Evolutionary conservation across 225 moss, liverwort and hornwort genomes (phyloP).

Genomic region (Pleurozium schreberi): DNA sequence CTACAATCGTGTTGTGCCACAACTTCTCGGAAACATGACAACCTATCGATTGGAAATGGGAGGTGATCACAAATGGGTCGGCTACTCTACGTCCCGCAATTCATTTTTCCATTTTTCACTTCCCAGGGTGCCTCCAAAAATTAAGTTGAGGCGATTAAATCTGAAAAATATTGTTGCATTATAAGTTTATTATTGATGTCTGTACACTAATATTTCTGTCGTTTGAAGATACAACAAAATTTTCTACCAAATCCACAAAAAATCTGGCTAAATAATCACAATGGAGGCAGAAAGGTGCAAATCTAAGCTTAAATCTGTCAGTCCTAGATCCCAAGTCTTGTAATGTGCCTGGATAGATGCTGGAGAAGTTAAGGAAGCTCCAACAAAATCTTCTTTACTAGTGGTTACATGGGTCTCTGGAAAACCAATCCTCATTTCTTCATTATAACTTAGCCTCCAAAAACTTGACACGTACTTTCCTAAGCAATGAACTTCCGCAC

Average conservation of each 20-base stretch:
- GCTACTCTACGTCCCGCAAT: no score
- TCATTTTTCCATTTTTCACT: not conserved
- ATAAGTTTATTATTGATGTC: no score
- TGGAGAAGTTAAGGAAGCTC: not conserved
- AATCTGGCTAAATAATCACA: not conserved
- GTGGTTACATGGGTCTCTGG: not conserved
- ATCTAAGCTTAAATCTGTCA: not conserved
- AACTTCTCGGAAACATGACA: no score
- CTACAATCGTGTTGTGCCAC: no score
- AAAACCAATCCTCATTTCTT: not conserved
- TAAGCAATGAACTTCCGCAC: not conserved
- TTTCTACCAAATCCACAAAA: not conserved
- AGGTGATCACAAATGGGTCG: no score
- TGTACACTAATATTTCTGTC: no score
- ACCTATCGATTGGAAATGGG: no score
- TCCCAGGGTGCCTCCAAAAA: no score
- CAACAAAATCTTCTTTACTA: not conserved
- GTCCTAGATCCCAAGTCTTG: not conserved
- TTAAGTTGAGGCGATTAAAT: no score
- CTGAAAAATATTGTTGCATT: not conserved
- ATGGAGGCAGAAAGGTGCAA: not conserved
- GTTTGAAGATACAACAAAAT: not conserved
- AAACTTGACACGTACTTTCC: not conserved
- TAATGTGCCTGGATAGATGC: no score
- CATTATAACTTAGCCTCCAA: not conserved